Percentiles rank a stretch among this genome's conserved stretches.
phyloP scores from a whole-genome alignment of 768 basidiomycete genomes.

The Epithele typhae region DNA sequence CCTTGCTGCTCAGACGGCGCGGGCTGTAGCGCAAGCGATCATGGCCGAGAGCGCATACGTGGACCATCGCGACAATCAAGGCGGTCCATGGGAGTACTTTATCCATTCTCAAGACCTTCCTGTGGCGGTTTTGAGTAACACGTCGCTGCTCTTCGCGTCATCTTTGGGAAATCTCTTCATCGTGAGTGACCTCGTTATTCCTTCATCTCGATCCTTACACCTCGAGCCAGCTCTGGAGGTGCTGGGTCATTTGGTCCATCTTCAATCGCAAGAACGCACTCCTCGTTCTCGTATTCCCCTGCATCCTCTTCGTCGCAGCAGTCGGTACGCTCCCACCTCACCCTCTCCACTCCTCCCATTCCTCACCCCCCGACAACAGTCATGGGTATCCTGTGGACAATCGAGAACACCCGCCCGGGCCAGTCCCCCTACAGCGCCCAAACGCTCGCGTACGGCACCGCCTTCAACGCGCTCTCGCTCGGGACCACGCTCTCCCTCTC shows the following conservation, averaged over 20 bases:
- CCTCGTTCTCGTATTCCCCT: constrained; percentile 32
- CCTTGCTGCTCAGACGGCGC: constrained; percentile 34
- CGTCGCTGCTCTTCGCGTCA: constrained; percentile 37
- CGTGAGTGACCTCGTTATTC: constrained; percentile 22
- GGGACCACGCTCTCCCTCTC: constrained; percentile 19
- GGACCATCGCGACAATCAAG: constrained; percentile 17
- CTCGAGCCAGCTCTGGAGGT: constrained; percentile 45
- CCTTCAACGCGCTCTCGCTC: constrained; percentile 18
- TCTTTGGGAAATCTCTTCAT: constrained; percentile 39
- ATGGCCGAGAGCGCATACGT: constrained; percentile 22
- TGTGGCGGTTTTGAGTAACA: constrained; percentile 37
- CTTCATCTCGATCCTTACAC: too few relatives aligned
- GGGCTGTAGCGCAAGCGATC: constrained; percentile 32
- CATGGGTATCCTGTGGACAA: constrained; percentile 40
- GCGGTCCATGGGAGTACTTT: constrained; percentile 41
- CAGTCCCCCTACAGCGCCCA: constrained; percentile 29
- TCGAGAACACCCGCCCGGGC: constrained; percentile 37
- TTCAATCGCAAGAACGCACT: constrained; percentile 29
- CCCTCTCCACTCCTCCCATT: neutral
- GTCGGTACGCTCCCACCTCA: constrained; percentile 30
- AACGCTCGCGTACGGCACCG: constrained; percentile 8
- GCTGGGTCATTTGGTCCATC: constrained; percentile 42
- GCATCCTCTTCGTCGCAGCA: constrained; percentile 33
- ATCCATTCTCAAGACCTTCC: constrained; percentile 34
- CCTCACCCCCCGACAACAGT: constrained; percentile 18